Conservation (phyloP, 768 basidiomycete species). For the Lactarius pseudohatsudake region DNA sequence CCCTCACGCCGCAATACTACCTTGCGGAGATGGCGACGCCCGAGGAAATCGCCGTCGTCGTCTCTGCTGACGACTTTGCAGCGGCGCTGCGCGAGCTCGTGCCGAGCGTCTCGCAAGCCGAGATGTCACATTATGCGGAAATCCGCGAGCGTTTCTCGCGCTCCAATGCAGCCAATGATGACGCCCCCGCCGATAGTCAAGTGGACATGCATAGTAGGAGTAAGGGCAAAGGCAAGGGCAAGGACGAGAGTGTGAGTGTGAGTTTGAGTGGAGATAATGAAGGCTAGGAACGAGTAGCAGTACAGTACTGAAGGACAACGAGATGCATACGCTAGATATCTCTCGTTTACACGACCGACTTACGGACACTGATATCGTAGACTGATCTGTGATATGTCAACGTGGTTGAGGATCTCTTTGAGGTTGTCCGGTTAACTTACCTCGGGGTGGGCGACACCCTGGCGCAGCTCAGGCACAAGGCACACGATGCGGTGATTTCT, state of each 20-base stretch:
- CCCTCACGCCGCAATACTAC: conserved; percentile 87
- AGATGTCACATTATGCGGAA: conserved; percentile 79
- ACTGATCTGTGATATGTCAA: conserved; percentile 34
- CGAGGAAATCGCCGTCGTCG: conserved; percentile 72
- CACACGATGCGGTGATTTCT: conserved; percentile 75
- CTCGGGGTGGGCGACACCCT: conserved; percentile 84
- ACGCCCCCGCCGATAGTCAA: conserved; percentile 18
- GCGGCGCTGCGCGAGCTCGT: conserved; percentile 66
- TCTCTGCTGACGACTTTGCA: conserved; percentile 73
- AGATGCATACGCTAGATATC: too few species aligned
- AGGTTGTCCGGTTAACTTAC: conserved; percentile 50
- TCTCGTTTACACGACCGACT: conserved; percentile 8
- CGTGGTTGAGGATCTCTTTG: conserved; percentile 53
- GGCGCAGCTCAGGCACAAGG: conserved; percentile 76
- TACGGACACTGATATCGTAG: conserved; percentile 10
- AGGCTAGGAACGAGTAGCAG: not conserved
- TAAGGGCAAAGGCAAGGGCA: not conserved
- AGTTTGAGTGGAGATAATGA: not conserved
- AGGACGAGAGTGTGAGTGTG: not conserved
- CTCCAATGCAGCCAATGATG: conserved; percentile 34
- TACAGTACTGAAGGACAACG: too few species aligned
- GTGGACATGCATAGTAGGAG: conserved; percentile 33
- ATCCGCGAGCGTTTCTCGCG: conserved; percentile 70
- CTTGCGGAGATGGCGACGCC: conserved; percentile 75
- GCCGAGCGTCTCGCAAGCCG: conserved; percentile 80